A percentile compares a stretch with the other conserved stretches of the same genome.
Evolutionary conservation across 331 rosid species (phyloP).

Genomic region (Rhamnella rubrinervis): DNA sequence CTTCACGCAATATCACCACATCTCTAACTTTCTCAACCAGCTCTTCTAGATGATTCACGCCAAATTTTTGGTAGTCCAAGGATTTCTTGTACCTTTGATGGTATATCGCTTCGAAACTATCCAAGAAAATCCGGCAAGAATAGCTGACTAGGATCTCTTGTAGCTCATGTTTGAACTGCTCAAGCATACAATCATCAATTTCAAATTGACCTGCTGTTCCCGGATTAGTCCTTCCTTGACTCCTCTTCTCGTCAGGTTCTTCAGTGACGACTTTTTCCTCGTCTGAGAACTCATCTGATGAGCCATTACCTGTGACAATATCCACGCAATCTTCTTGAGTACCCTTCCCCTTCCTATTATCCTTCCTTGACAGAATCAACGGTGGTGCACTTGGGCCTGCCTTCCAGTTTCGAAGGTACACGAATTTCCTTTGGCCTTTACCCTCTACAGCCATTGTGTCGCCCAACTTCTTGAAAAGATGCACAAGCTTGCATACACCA

Average conservation of each 20-base stretch:
- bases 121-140: slow-evolving; percentile 76
- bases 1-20: slow-evolving; percentile 78
- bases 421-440: slow-evolving; percentile 65
- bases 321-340: slow-evolving; percentile 55
- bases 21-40: slow-evolving; percentile 70
- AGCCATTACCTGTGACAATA: slow-evolving; percentile 47
- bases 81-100: slow-evolving; percentile 77
- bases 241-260: slow-evolving; percentile 44
- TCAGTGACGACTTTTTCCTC: slow-evolving; percentile 76
- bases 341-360: slow-evolving; percentile 74
- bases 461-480: slow-evolving; percentile 88
- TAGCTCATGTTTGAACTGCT: slow-evolving; percentile 73
- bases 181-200: slow-evolving; percentile 37
- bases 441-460: slow-evolving; percentile 68
- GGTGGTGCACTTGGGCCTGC: slow-evolving; percentile 78
- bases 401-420: slow-evolving; percentile 64
- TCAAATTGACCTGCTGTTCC: slow-evolving; percentile 35
- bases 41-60: slow-evolving; percentile 68
- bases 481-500: slow-evolving; percentile 63
- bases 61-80: slow-evolving; percentile 58
- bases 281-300: slow-evolving; percentile 84
- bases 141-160: slow-evolving; percentile 96
- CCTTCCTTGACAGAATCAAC: slow-evolving; percentile 54
- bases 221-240: slow-evolving; percentile 34
- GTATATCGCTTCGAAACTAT: slow-evolving; percentile 74